Conservation (phyloP, 768 basidiomycete genomes). For the Boletus sensibilis region DNA sequence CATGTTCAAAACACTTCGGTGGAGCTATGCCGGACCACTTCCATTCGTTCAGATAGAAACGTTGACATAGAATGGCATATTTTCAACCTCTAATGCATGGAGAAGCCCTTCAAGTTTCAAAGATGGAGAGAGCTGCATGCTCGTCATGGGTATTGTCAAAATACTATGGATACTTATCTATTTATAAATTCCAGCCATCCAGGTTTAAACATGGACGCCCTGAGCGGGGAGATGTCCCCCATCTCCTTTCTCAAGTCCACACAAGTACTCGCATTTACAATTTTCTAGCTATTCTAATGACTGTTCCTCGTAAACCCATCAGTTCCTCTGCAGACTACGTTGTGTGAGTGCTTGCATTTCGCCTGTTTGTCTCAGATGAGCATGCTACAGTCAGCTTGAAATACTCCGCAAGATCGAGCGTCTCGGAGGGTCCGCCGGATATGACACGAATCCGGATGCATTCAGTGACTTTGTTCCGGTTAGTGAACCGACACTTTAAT, state of each 20-base stretch:
- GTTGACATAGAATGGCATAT: too few species aligned
- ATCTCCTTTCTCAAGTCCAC: neutral
- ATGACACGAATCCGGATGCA: neutral
- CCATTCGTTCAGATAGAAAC: neutral
- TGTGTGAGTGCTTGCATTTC: neutral
- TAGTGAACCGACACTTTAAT: neutral
- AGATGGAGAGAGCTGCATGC: neutral
- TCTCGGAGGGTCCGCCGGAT: slow-evolving; percentile 2
- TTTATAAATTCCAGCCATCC: neutral
- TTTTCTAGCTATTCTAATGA: neutral
- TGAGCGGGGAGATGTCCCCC: neutral
- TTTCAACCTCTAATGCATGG: neutral
- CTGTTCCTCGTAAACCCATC: neutral
- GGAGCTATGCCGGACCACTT: neutral
- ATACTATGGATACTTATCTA: neutral
- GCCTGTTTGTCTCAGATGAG: neutral
- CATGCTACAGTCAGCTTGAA: neutral
- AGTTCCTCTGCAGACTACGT: neutral
- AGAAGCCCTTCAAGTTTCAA: neutral
- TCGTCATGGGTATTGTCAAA: neutral
- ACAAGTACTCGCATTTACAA: neutral
- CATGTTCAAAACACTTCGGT: too few species aligned
- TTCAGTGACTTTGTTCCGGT: neutral
- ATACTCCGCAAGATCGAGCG: neutral
- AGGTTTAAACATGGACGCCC: neutral